Base-by-base conservation (phyloP, 2,329 filamentous ascomycete species). In the Neonectria hederae region DNA sequence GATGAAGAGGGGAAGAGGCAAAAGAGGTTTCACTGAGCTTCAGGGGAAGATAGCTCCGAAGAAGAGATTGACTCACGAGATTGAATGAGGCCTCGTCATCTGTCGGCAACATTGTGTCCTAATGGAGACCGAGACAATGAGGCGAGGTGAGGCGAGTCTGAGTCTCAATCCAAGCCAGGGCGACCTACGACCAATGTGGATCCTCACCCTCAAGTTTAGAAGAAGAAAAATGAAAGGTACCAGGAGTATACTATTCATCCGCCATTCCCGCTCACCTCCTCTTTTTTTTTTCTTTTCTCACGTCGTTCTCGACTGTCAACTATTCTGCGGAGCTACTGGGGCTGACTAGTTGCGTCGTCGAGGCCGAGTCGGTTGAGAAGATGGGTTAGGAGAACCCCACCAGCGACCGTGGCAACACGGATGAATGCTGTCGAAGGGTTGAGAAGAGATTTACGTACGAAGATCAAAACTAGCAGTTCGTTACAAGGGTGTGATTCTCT, bases 331-430 rank as follows among this genome's bases (percentile, higher is more conserved):
- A 24, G 24, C 32, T 10, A 54, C 54, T 53, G 53, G 52, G 59
- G 59, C 51, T 63, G 43, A 51, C 63, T 69, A 72, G 70, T 65
- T 65, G 54, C 59, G 59, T 72, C 70, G 70, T 73, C 62, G 62
- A 71, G 65, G 68, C 70, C 70, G 68, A 70, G 59, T 68, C 64
- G 49, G 68, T 68, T 65, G 59, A 62, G 56, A 60, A 56, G 46
- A 52, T 28, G 35, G 48, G 43, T 57, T 51, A 28, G 24, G 24
- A 32, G 28, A 68, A 65, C 72, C 65, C 69, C 70, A 73, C 65
- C 62, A 69, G 58, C 67, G 66, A 14, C 65, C 65, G 66, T 72
- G 69, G 67, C 68, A 74, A 74, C 68, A 67, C 59, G 68, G 68
- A 66, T 65, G 28, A 56, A 55, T n/a, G 56, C 59, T 59, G 52